Base-by-base conservation (phyloP, 2,329 filamentous ascomycete genomes). In the Ophiostoma quercus region DNA sequence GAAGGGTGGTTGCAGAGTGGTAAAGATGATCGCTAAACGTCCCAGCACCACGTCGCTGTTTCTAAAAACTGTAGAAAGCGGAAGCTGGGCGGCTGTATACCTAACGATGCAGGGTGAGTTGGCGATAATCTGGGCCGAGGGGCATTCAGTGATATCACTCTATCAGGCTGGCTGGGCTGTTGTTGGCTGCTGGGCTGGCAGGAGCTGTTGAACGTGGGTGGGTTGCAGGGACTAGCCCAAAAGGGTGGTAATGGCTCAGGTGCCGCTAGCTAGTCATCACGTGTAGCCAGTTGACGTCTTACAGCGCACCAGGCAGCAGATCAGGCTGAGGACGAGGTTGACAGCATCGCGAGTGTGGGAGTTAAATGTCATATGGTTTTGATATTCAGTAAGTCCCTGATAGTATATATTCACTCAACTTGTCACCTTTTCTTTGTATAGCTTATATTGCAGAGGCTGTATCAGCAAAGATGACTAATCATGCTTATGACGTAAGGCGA, bases 61-160 rank as follows among this genome's bases (percentile, higher is more conserved):
- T 2, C n/a, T 66, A 22, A n/a, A 14, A 22, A 3, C 34, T 65
- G 19, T 51, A 54, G 65, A 9, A 39, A 62, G 60, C 43, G 47
- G 57, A 25, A 41, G 43, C 43, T 19, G 25, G 41, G 22, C 12
- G 9, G 32, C 8, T 25, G 66, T 47, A 9, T 32, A 67, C 66
- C 39, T 51, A 57, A 37, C 43, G 29, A 67, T 67, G 29, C 66
- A 37, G 9, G 43, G 43, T 57, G 66, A 41, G 65, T 66, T 57
- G 32, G 66, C 43, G 66, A 67, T 9, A 54, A 37, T 67, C 41
- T 67, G 41, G 41, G 29, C 66, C 43, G 66, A 67, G 66, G 66
- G 66, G 66, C 66, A 67, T 41, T 34, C 5, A 22, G 34, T 65
- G 19, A 47, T n/a, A 57, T 57, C 62, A 65, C 14, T 63, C 9